phyloP scores from a whole-genome alignment of 1,139 yeast species.

The Wickerhamomyces sp. region DNA sequence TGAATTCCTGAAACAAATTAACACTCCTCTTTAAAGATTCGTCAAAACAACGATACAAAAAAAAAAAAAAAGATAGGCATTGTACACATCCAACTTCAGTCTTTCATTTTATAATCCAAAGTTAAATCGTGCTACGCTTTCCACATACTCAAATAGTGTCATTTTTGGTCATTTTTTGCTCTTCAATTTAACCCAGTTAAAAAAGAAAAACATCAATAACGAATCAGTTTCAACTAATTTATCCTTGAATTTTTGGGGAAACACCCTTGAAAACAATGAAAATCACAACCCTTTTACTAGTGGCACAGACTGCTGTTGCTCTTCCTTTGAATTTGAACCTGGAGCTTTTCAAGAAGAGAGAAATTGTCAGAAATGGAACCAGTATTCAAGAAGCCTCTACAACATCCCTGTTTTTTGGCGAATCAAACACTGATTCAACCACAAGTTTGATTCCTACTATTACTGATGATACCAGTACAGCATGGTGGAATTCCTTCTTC shows the following conservation, averaged over 20 bases:
- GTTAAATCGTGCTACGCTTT: background rate
- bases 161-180: background rate
- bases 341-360: conserved; percentile 9
- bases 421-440: background rate
- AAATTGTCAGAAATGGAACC: background rate
- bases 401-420: background rate
- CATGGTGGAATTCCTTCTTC: background rate
- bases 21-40: background rate
- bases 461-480: background rate
- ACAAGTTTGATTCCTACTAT: background rate
- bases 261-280: conserved; percentile 8
- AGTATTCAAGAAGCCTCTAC: background rate
- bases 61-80: background rate
- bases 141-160: background rate
- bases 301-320: conserved; percentile 16
- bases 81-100: conserved; percentile 5
- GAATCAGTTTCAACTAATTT: background rate
- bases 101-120: conserved; percentile 4
- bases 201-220: too few relatives aligned
- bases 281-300: conserved; percentile 9
- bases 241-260: background rate
- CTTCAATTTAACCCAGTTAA: background rate
- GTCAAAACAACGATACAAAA: background rate
- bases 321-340: conserved; percentile 14
- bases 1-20: background rate